These are phyloP conservation scores for Macrophomina tecta DNA, from an alignment of 2,329 filamentous ascomycete genomes.

Conservation along the genomic window DNA sequence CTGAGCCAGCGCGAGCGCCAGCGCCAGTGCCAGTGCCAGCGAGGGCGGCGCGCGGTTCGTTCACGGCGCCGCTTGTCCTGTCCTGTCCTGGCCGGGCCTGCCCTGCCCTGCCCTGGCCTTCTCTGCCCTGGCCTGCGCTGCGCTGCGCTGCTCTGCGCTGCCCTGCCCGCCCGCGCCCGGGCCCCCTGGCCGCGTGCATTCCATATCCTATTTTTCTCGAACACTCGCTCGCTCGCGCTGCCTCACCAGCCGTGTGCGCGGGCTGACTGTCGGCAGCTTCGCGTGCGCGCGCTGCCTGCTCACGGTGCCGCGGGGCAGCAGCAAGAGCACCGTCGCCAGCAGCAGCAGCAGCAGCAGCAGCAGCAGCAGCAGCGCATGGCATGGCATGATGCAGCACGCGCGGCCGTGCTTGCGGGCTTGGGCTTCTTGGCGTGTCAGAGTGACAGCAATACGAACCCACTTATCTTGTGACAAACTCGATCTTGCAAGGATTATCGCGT, in stretches of 20 bases:
- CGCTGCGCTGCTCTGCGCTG: background rate
- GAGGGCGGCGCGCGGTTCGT: background rate
- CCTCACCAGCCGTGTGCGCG: background rate
- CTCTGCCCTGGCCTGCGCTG: background rate
- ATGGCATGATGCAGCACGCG: conserved; percentile 26
- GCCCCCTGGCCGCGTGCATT: conserved; percentile 16
- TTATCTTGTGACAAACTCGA: conserved; percentile 29
- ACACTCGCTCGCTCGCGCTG: background rate
- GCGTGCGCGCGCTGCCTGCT: too few species aligned
- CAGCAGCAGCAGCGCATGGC: background rate
- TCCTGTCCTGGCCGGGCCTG: background rate
- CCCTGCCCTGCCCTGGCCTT: background rate
- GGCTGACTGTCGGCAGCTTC: background rate
- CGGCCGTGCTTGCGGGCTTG: conserved; percentile 24
- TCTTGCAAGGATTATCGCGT: conserved; percentile 29
- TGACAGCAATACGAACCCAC: conserved; percentile 29
- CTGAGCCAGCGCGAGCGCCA: background rate
- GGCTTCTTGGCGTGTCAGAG: conserved; percentile 19
- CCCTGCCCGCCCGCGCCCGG: background rate
- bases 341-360: background rate
- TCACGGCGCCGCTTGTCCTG: background rate
- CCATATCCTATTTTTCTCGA: conserved; percentile 5
- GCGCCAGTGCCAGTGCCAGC: background rate
- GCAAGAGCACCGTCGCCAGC: too few species aligned
- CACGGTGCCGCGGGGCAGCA: conserved; percentile 9